Percentiles rank a stretch among this genome's conserved stretches.
These are phyloP conservation scores for Capsicum baccatum DNA, from an alignment of 257 asterid genomes.

Conservation along the genomic window DNA sequence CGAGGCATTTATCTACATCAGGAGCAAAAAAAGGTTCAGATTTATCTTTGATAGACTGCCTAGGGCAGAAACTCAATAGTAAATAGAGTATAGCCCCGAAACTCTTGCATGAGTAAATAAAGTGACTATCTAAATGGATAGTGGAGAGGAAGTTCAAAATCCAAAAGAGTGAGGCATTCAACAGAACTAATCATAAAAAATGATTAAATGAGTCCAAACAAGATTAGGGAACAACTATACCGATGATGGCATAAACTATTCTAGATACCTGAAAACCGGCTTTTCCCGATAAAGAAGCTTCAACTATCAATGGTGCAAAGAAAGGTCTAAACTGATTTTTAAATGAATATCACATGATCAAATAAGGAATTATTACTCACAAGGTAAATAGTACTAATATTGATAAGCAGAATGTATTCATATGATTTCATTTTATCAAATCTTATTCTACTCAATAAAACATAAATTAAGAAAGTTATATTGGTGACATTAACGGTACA, in stretches of 20 bases:
- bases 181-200: slow-evolving; percentile 2
- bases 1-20: slow-evolving; percentile 80
- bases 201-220: slow-evolving; percentile 17
- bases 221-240: slow-evolving; percentile 12
- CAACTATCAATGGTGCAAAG: not conserved
- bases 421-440: not conserved
- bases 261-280: slow-evolving; percentile 28
- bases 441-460: not conserved
- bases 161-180: slow-evolving; percentile 11
- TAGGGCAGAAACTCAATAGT: not conserved
- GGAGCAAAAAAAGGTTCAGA: slow-evolving; percentile 27
- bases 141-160: slow-evolving; percentile 5
- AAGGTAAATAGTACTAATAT: slow-evolving; percentile 3
- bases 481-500: not conserved
- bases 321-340: slow-evolving; percentile 2
- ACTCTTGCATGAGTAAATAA: not conserved
- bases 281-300: slow-evolving; percentile 6
- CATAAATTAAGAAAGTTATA: slow-evolving; percentile 3
- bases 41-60: slow-evolving; percentile 24
- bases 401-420: not conserved
- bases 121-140: not conserved
- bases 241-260: slow-evolving; percentile 29
- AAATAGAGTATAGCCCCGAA: slow-evolving; percentile 21
- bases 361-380: not conserved
- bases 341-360: not conserved